Base-by-base conservation (phyloP, 2,329 filamentous ascomycete genomes). In the Xylaria arbuscula region DNA sequence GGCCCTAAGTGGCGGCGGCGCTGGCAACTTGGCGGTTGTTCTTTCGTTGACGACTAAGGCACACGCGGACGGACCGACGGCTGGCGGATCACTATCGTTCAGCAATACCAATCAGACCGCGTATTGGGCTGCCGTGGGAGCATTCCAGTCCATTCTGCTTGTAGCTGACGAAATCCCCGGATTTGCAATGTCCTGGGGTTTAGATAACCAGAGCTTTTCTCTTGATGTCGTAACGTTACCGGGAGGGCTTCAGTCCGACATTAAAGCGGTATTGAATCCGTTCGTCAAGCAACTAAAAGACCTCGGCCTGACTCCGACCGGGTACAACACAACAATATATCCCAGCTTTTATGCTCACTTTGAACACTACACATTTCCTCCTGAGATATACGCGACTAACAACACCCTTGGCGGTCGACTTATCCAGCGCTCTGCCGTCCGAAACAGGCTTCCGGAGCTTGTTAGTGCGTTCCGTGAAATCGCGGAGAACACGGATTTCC, bases 51-150 rank as follows among this genome's bases (percentile, higher is more conserved):
- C 64, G 9, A 57, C 40, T n/a, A 55, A 32, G 11, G 50, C 51
- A n/a, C 13, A 62, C 13, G 4, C 32, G 3, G 64, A 66, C 50
- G 57, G 64, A 3, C 84, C 7, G 83, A 81, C 2, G 82, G 83
- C 38, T 76, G 79, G 9, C 79, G 79, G 55, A 83, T 78, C 10
- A 17, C 19, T 67, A 8, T 15, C 54, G 0, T 63, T 67, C 15
- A 32, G 4, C 19, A 62, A 62, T 24, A 42, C 59, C 7, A 15
- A 54, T 28, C 28, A 11, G 9, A 24, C 15, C 19, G 8, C 22
- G 11, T 51, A 62, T 19, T 71, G 67, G 48, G 47, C 58, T 3
- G 80, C 82, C 1, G 51, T 62, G 4, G 24, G 84, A 82, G 1
- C 85, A 57, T 64, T 28, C 8, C 60, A 56, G 22, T 47, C 32